Conservation (phyloP, 306 rosid genomes). For the Medicago ruthenica region DNA sequence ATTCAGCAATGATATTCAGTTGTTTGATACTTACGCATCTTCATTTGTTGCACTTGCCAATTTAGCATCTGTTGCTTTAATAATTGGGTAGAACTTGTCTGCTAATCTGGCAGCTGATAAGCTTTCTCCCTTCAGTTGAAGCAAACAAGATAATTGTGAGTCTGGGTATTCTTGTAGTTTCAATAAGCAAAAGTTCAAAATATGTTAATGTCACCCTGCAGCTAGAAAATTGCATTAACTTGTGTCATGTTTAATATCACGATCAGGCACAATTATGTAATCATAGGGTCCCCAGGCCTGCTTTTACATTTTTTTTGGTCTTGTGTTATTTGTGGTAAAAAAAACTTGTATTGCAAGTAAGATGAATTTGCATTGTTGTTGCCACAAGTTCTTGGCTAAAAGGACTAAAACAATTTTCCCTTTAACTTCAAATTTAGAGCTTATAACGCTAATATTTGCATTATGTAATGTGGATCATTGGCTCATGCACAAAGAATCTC, state of each 20-base stretch:
- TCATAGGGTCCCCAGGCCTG: neutral
- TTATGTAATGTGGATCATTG: neutral
- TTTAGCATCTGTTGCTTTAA: slow-evolving; percentile 66
- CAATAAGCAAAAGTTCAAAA: neutral
- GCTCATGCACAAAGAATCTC: neutral
- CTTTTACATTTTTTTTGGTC: neutral
- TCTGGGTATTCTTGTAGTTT: slow-evolving; percentile 1
- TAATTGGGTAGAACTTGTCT: slow-evolving; percentile 56
- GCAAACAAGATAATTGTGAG: neutral
- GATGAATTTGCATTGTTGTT: neutral
- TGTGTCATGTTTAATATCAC: neutral
- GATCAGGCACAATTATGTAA: neutral
- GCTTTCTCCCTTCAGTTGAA: slow-evolving; percentile 74
- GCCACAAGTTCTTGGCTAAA: neutral
- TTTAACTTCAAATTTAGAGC: neutral
- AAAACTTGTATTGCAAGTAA: neutral
- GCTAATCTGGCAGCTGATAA: slow-evolving; percentile 58
- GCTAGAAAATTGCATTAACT: neutral
- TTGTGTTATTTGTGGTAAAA: neutral
- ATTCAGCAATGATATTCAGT: slow-evolving; percentile 10
- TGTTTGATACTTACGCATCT: slow-evolving; percentile 70
- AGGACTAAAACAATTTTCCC: neutral
- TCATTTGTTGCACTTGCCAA: slow-evolving; percentile 54
- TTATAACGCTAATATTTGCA: no score
- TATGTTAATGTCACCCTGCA: no score